Conservation (phyloP, 2,329 filamentous ascomycete genomes). For the Colletotrichum sp. region DNA sequence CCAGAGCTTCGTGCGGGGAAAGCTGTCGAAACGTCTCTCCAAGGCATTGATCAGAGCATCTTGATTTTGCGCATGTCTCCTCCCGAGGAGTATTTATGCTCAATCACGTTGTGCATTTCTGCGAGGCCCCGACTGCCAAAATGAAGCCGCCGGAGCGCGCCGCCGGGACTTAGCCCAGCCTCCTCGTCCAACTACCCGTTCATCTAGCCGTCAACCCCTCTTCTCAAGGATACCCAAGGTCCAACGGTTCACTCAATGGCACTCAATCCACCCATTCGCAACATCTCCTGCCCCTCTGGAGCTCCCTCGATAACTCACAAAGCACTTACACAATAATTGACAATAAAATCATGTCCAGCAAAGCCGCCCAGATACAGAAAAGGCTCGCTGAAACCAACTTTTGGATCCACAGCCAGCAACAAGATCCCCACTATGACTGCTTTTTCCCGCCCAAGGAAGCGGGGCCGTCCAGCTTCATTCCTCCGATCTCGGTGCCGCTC, state of each 20-base stretch:
- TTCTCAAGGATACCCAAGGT: background rate
- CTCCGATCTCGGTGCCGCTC: constrained; percentile 13
- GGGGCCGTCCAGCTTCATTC: background rate
- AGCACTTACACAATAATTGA: background rate
- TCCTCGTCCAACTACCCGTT: background rate
- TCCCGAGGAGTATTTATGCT: background rate
- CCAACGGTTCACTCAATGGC: background rate
- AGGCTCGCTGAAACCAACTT: background rate
- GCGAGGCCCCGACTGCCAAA: background rate
- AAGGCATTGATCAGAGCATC: background rate
- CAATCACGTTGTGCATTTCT: background rate
- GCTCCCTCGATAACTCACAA: background rate
- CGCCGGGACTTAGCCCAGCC: background rate
- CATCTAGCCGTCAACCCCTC: background rate
- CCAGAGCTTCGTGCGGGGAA: constrained; percentile 19
- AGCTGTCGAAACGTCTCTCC: background rate
- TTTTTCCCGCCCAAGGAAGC: background rate
- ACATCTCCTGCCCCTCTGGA: background rate
- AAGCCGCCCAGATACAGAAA: background rate
- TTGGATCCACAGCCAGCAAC: background rate
- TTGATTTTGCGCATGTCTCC: background rate
- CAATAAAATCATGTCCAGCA: background rate
- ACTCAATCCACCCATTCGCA: background rate
- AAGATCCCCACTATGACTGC: background rate
- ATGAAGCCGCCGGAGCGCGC: background rate